Conservation (phyloP, 2,329 filamentous ascomycete species). For the Cercospora sp. region DNA sequence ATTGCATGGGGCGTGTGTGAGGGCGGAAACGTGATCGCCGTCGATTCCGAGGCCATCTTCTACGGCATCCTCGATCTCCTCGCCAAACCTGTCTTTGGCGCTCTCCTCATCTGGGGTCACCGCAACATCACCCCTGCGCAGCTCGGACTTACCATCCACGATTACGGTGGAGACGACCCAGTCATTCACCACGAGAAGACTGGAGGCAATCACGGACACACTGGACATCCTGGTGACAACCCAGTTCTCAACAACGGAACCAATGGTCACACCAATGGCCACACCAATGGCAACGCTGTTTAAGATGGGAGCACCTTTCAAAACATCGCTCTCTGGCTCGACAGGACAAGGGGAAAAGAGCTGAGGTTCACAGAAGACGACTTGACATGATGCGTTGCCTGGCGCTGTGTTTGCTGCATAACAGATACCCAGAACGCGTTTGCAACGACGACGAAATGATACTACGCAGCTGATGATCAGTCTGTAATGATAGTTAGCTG, state of each 20-base stretch:
- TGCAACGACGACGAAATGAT: not conserved
- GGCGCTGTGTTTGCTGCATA: not conserved
- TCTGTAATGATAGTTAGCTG: not conserved
- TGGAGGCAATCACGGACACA: slow-evolving; percentile 27
- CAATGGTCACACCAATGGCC: slow-evolving; percentile 24
- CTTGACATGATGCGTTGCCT: not conserved
- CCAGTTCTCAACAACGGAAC: slow-evolving; percentile 26
- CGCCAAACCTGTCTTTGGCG: slow-evolving; percentile 64
- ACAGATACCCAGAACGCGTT: not conserved
- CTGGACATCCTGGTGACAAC: slow-evolving; percentile 5
- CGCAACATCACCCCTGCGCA: slow-evolving; percentile 59
- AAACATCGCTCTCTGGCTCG: not conserved
- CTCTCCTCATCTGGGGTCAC: slow-evolving; percentile 62
- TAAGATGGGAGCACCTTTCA: not conserved
- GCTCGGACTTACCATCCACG: slow-evolving; percentile 55
- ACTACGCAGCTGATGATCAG: not conserved
- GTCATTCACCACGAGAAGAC: slow-evolving; percentile 39
- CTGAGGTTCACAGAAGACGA: not conserved
- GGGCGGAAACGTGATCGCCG: slow-evolving; percentile 64
- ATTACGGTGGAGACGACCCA: slow-evolving; percentile 47
- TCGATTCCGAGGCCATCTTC: slow-evolving; percentile 67
- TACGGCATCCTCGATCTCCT: slow-evolving; percentile 67
- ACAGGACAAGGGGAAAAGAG: not conserved
- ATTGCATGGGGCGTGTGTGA: slow-evolving; percentile 63
- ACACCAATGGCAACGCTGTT: slow-evolving; percentile 13